Evolutionary conservation across 2,329 filamentous ascomycete genomes (phyloP), one percentile per base, ranked within the genome.

Genomic region (Amesomyces nigricolor): DNA sequence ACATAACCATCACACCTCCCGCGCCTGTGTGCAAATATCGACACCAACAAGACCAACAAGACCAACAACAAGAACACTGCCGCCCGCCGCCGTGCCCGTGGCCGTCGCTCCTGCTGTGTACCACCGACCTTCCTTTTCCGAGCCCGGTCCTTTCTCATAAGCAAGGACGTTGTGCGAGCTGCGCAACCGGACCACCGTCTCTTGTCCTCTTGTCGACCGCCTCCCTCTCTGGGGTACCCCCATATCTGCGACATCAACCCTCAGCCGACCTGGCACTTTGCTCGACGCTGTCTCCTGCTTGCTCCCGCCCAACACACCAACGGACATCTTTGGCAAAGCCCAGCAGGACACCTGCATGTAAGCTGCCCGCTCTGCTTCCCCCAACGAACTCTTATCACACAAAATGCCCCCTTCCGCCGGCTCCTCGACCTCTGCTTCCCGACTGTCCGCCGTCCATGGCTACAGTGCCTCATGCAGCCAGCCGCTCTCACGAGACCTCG

Each of bases 401-500:
- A 40, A 51, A 53, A 26, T 26, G 22, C 48, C 48, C 46, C 39
- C 37, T 39, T 42, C 30, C 35, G 39, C 39, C 44, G 32, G 35
- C 30, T 52, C 54, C 22, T 46, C 35, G 29, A 38, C 43, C 51
- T 49, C 38, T 44, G 37, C 45, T 38, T 57, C 50, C 55, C 50
- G 53, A 52, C 57, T 50, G 56, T 39, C 51, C 38, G 42, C 51
- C 53, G 54, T 48, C 51, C 58, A 59, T 53, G 52, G 58, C 55
- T 56, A 62, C 60, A 57, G 39, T 61, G 56, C 58, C 52, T 58
- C 47, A 63, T 65, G 63, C 63, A 61, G 50, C 51, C 46, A 57
- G 52, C 63, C 63, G 63, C 47, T 53, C 51, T 62, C 61, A 64
- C 63, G 61, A 63, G 62, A 63, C 61, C 57, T 63, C 47, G 54